Conservation (phyloP, 805 yeast species). For the Suhomyces emberorum region DNA sequence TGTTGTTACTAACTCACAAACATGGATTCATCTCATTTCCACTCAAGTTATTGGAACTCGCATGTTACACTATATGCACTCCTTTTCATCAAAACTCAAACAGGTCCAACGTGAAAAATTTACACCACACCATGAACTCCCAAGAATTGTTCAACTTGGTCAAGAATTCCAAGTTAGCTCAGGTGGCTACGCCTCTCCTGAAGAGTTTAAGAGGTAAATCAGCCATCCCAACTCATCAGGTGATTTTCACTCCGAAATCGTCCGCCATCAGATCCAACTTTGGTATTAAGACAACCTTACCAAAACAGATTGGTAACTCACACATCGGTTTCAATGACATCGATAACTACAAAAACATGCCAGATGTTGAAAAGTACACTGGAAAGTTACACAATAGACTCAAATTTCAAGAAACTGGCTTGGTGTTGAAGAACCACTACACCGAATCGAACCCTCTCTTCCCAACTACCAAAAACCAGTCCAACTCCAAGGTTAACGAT, state of each 20-base stretch:
- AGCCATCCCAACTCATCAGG: conserved; percentile 64
- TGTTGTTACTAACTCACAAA: too few relatives aligned
- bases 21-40: too few relatives aligned
- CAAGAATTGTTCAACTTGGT: conserved; percentile 34
- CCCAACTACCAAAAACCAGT: conserved; percentile 25
- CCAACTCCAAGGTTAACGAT: conserved; percentile 15
- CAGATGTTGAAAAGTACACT: conserved; percentile 64
- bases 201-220: conserved; percentile 27
- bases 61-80: too few relatives aligned
- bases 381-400: conserved; percentile 58
- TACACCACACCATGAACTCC: conserved; percentile 18
- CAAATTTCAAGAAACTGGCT: conserved; percentile 66
- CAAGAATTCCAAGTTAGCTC: conserved; percentile 41
- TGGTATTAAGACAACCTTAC: conserved; percentile 73
- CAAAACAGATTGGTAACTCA: conserved; percentile 55
- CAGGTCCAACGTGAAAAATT: too few relatives aligned
- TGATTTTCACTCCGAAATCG: conserved; percentile 65
- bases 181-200: conserved; percentile 42
- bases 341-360: conserved; percentile 64
- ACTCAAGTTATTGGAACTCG: too few relatives aligned
- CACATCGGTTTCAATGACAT: conserved; percentile 62
- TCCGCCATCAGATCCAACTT: conserved; percentile 65
- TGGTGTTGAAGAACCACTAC: conserved; percentile 40
- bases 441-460: conserved; percentile 41
- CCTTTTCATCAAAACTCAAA: too few relatives aligned